Base-by-base conservation (phyloP, 129 eudicot species). In the Cynara cardunculus region DNA sequence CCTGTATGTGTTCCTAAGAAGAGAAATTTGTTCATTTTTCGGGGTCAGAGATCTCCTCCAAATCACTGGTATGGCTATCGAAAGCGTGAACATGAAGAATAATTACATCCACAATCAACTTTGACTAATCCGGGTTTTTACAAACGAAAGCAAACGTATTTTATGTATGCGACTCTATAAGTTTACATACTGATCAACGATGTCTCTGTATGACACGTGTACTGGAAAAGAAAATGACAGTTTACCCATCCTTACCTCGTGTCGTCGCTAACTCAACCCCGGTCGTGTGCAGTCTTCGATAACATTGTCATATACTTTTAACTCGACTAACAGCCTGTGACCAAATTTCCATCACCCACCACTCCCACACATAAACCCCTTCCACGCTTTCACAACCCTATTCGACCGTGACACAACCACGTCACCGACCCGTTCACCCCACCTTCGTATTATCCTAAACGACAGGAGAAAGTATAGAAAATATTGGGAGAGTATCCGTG, bases 201-300 rank as follows among this genome's bases (percentile, higher is more conserved):
- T 2, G 35, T 31, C 5, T 31, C 35, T 1, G 0, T 31, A 7
- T 31, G 35, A 31, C 5, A 31, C 5, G 4, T 31, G 6, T 31
- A 0, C 6, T 31, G 35, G 35, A n/a, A n/a, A n/a, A n/a, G n/a
- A 11, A 56, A 67, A 41, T 10, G 85, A 67, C 75, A 82, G 31
- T 76, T 31, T 2, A 31, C 8, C 0, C 30, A 4, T 11, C 9
- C 16, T 79, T 21, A 79, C 44, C 49, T 49, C 25, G 64, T 72
- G 78, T 65, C 80, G 41, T 65, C n/a, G 75, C 67, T 81, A 73
- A 81, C 84, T 81, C 74, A 73, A 81, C 84, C 84, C 79, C 56
- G 66, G 84, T 81, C 75, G 73, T 73, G 75, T 41, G 46, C 68
- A 74, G 44, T 80, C 53, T 72, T 81, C 74, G 79, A 66, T 65